phyloP scores from a whole-genome alignment of 371 early-diverging fungal genomes.

The Saksenaea oblongispora region DNA sequence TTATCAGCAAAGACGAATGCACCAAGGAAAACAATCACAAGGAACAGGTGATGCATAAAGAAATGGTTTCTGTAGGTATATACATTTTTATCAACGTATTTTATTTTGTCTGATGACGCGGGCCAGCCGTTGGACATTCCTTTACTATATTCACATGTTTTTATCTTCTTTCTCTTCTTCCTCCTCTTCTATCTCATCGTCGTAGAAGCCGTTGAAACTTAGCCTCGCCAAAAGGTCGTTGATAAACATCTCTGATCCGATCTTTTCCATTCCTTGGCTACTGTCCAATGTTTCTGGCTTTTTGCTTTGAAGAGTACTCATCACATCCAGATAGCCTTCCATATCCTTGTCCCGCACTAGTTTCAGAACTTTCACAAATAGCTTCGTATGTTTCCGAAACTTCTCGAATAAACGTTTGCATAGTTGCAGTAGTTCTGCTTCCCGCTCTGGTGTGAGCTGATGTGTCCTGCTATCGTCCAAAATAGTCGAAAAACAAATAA shows the following conservation, averaged over 20 bases:
- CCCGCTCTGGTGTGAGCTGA: neutral
- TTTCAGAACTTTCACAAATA: conserved; percentile 38
- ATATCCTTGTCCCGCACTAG: conserved; percentile 43
- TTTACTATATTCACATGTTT: too few species aligned
- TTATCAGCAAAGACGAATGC: too few species aligned
- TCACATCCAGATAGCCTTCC: conserved; percentile 32
- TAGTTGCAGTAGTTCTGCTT: conserved; percentile 8
- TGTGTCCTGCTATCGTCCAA: conserved; percentile 12
- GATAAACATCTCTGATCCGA: conserved; percentile 30
- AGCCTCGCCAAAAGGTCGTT: conserved; percentile 29
- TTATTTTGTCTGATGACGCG: neutral
- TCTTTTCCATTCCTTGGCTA: conserved; percentile 24
- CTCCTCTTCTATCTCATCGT: conserved; percentile 1
- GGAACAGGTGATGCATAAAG: too few species aligned
- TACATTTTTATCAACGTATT: neutral
- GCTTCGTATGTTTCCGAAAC: conserved; percentile 29
- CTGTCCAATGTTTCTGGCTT: conserved; percentile 25
- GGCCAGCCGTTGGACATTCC: neutral
- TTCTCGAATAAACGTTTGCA: conserved; percentile 26
- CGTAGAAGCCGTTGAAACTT: conserved; percentile 22
- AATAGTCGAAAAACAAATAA: conserved; percentile 28
- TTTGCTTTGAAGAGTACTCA: conserved; percentile 25
- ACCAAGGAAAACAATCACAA: too few species aligned
- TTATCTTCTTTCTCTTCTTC: neutral
- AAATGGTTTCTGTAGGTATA: too few species aligned